Conservation (phyloP, 2,329 filamentous ascomycete genomes). For the Pseudogymnoascus sp. region DNA sequence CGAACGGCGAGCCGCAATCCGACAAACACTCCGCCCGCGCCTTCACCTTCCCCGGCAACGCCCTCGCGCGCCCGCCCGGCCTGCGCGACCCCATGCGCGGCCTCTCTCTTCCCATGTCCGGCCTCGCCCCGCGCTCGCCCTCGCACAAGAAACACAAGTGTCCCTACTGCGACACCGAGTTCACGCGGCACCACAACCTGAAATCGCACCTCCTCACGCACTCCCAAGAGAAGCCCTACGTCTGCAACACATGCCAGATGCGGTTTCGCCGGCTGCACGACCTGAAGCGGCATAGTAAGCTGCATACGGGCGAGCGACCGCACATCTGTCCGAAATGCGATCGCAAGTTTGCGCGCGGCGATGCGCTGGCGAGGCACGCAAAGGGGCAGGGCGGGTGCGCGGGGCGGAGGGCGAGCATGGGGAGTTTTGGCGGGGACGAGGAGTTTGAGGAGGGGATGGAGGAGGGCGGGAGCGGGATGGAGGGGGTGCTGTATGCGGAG, state of each 20-base stretch:
- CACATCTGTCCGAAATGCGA: constrained; percentile 94
- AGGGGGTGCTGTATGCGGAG: constrained; percentile 47
- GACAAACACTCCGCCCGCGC: background rate
- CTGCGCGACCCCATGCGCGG: constrained; percentile 32
- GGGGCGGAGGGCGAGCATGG: constrained; percentile 78
- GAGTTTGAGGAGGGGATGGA: constrained; percentile 52
- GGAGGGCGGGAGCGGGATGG: constrained; percentile 47
- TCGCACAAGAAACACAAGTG: constrained; percentile 90
- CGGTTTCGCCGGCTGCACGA: constrained; percentile 90
- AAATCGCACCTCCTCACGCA: constrained; percentile 97
- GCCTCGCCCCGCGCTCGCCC: constrained; percentile 54
- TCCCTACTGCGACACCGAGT: constrained; percentile 91
- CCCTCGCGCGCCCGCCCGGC: constrained; percentile 20
- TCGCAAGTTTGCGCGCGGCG: constrained; percentile 86
- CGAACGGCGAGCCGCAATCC: constrained; percentile 9
- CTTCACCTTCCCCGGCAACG: constrained; percentile 20
- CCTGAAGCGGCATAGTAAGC: constrained; percentile 88
- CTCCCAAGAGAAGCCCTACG: constrained; percentile 95
- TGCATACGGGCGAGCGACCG: constrained; percentile 92
- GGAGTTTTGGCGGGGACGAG: constrained; percentile 71
- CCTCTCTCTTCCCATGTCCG: constrained; percentile 50
- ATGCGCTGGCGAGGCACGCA: constrained; percentile 88
- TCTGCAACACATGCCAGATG: constrained; percentile 87
- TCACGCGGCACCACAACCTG: constrained; percentile 93
- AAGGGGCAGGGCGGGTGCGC: constrained; percentile 95